phyloP scores from a whole-genome alignment of 2,329 filamentous ascomycete genomes.

The Aureobasidium sp. region DNA sequence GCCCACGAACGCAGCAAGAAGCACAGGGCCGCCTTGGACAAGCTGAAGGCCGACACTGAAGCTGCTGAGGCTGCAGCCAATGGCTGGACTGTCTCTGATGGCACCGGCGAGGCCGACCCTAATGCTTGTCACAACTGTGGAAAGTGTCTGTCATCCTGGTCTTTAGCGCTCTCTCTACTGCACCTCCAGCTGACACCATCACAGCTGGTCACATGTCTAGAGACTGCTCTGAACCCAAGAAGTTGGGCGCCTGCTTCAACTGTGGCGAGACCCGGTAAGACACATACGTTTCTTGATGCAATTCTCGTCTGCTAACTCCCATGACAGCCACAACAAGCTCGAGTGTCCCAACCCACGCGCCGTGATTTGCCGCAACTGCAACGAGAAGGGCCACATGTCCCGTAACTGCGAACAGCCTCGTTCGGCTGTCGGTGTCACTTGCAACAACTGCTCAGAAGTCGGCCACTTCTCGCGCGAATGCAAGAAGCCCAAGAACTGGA shows the following conservation, averaged over 20 bases:
- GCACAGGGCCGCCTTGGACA: neutral
- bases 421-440: constrained; percentile 26
- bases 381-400: neutral
- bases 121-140: constrained; percentile 14
- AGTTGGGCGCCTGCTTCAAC: constrained; percentile 36
- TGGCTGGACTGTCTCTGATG: neutral
- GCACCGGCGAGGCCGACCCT: neutral
- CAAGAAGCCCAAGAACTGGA: constrained; percentile 49
- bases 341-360: neutral
- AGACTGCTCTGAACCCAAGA: constrained; percentile 8
- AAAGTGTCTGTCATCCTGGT: neutral
- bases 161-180: neutral
- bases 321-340: constrained; percentile 26
- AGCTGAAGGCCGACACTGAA: neutral
- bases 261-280: constrained; percentile 34
- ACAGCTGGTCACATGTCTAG: constrained; percentile 2
- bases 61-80: neutral
- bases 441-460: constrained; percentile 41
- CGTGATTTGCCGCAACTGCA: neutral
- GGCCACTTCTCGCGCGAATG: constrained; percentile 59
- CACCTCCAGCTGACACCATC: neutral
- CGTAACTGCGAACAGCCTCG: constrained; percentile 37
- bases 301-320: constrained; percentile 24
- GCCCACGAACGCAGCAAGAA: constrained; percentile 16
- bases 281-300: neutral